These are phyloP conservation scores for Erigeron philadelphicus DNA, from an alignment of 140 eudicot species.

Conservation along the genomic window DNA sequence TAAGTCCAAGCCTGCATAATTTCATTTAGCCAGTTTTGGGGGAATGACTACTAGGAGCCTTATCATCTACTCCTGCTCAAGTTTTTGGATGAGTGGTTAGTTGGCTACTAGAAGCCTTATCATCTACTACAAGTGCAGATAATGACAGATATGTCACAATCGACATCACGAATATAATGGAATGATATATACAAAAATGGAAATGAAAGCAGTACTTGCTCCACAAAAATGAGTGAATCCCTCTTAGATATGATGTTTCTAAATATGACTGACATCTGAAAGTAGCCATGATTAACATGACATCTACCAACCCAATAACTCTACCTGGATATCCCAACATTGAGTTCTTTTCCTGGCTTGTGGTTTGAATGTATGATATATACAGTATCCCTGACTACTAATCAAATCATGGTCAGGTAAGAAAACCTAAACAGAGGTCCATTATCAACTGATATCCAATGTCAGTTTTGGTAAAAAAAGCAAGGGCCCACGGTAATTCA, in stretches of 20 bases:
- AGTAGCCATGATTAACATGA: background rate
- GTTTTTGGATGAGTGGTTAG: slow-evolving; percentile 3
- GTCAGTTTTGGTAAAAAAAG: background rate
- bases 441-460: background rate
- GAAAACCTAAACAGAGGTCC: background rate
- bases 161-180: background rate
- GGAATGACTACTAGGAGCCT: slow-evolving; percentile 11
- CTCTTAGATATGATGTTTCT: background rate
- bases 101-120: slow-evolving; percentile 11
- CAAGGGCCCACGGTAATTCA: background rate
- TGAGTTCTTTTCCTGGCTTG: slow-evolving; percentile 2
- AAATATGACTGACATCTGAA: background rate
- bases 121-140: background rate
- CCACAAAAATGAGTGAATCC: background rate
- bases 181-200: background rate
- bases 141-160: background rate
- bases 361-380: background rate
- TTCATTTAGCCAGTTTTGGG: slow-evolving; percentile 7
- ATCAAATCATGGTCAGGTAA: background rate
- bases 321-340: background rate
- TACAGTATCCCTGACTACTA: background rate
- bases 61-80: background rate
- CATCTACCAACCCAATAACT: background rate
- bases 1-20: background rate
- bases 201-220: background rate